phyloP scores from a whole-genome alignment of 805 yeast genomes.

The Schwanniomyces vanrijiae region DNA sequence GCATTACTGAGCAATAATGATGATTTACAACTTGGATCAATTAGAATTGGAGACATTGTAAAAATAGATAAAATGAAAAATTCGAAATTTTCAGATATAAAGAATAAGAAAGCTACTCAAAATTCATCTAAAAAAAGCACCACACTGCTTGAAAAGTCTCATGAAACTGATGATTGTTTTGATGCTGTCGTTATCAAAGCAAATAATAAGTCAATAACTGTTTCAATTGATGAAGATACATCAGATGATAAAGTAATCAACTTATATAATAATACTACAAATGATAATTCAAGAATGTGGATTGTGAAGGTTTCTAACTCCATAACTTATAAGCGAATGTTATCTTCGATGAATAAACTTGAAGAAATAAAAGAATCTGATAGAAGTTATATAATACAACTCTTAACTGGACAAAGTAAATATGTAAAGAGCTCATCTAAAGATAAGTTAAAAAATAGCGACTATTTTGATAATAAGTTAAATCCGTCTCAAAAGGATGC shows the following conservation, averaged over 20 bases:
- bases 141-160: constrained; percentile 16
- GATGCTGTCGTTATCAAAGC: constrained; percentile 70
- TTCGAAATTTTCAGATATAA: constrained; percentile 15
- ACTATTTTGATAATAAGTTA: constrained; percentile 45
- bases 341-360: constrained; percentile 68
- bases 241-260: constrained; percentile 46
- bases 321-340: constrained; percentile 76
- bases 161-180: constrained; percentile 22
- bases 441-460: constrained; percentile 6
- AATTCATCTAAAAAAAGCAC: constrained; percentile 19
- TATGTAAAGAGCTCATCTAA: constrained; percentile 21
- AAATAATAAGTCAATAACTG: constrained; percentile 44
- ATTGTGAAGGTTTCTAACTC: constrained; percentile 67
- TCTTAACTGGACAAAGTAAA: constrained; percentile 45
- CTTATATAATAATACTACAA: constrained; percentile 43
- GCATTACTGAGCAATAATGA: constrained; percentile 33
- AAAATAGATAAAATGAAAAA: constrained; percentile 50
- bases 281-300: constrained; percentile 53
- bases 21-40: constrained; percentile 47
- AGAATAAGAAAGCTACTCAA: constrained; percentile 26
- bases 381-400: constrained; percentile 35
- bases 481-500: constrained; percentile 77
- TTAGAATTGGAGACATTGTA: constrained; percentile 78
- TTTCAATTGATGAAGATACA: constrained; percentile 61
- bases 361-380: constrained; percentile 43